Base-by-base conservation (phyloP, 345 rosid genomes). In the Microthlaspi erraticum region DNA sequence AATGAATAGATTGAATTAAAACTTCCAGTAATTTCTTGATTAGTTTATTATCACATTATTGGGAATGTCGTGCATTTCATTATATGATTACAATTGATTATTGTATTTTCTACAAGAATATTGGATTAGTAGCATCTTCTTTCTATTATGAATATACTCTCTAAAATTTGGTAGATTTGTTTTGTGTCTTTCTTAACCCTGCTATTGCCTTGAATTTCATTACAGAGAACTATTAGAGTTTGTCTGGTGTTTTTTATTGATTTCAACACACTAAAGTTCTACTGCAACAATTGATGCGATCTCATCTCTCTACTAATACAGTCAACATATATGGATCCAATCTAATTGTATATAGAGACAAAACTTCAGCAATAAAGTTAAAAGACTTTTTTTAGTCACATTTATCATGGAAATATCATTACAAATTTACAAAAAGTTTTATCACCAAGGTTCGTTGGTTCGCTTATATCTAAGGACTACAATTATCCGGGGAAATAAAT, bases 61-160 rank as follows among this genome's bases (percentile, higher is more conserved):
- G 53, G 33, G 46, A 67, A 8, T 66, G 41, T 12, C 12, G 18
- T 60, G 20, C 14, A 60, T 60, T 44, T 36, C 58, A 19, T 64
- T 34, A 46, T 34, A 46, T 58, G 17, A 53, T 60, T 53, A 34
- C 37, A 60, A 45, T 61, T 61, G 59, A 75, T 53, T 18, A 29
- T 75, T 74, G 63, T 52, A 60, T 20, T 65, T 50, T 18, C 62
- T 66, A 12, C 41, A 67, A 33, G 16, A 38, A 7, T 66, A 49
- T 55, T 45, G 71, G 57, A 20, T 63, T 20, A 5, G 46, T 14
- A 1, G 20, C 13, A 5, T 60, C 19, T 59, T 5, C 5, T 64
- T 19, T 65, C 13, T 66, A 46, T 41, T 14, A 65, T 37, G 36
- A 12, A 29, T 7, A 29, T 7, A 13, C 5, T 55, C 43, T 43